Evolutionary conservation across 768 basidiomycete genomes (phyloP), one percentile per base, ranked within the genome.

Genomic region (Agaricus sinodeliciosus): DNA sequence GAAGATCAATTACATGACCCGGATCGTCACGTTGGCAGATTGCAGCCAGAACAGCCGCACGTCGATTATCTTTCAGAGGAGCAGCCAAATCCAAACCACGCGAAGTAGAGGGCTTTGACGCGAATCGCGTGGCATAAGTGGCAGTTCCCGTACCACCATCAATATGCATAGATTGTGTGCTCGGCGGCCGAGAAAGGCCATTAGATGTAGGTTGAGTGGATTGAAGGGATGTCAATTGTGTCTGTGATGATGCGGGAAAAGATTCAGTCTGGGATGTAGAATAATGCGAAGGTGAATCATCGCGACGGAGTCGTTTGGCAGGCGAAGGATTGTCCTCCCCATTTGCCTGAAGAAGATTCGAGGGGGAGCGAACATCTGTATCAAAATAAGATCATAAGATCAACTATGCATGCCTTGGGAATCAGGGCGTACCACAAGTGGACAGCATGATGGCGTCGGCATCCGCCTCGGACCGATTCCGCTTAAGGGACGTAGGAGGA

Each of bases 11-110:
- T 4, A 91, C 75, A 4, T 75, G 65, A 15, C 60, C 62, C 0
- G 87, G 79, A 57, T 91, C 86, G 56, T 91, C 89, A 39, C 77
- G 77, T 60, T 82, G 78, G 58, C 78, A 84, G 54, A 92, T 82
- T 19, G 80, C 72, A 15, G 83, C 77, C 28, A 89, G 70, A 42
- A 90, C 71, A 13, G 83, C 80, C 11, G 78, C 72, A 25, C 84
- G 76, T 41, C 85, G 77, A 25, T 75, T 70, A 58, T 80, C 78
- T 59, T 75, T 77, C 45, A 76, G 65, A n/a, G 75, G 69, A 27
- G 77, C 73, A 8, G 74, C 70, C 0, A 74, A 74, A 58, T 89
- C 85, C 52, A 75, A 72, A 41, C 68, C 65, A 13, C 80, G 79
- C 25, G 77, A 69, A 9, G 77, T 54, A 31, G 75, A 69, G 4